Conservation (phyloP, 345 rosid species). For the Reutealis trisperma region DNA sequence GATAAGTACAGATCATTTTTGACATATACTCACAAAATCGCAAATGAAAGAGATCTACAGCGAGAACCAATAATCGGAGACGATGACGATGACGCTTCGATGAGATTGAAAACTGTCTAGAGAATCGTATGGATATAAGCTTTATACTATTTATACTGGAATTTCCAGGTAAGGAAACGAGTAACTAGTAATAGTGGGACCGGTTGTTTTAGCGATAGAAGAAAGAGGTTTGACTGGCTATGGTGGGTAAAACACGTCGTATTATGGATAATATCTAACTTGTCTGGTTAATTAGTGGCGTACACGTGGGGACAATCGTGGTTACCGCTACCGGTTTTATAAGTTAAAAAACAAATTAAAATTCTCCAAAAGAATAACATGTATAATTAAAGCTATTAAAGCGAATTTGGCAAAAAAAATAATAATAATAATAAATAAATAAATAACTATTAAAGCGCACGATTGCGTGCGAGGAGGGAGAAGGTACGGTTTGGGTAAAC, state of each 20-base stretch:
- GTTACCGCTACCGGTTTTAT: conserved; percentile 4
- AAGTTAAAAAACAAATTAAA: too few species aligned
- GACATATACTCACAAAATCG: conserved; percentile 16
- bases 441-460: too few species aligned
- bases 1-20: not conserved
- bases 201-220: conserved; percentile 27
- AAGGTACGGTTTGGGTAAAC: too few species aligned
- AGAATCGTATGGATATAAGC: not conserved
- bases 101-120: conserved; percentile 25
- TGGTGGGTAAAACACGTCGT: conserved; percentile 31
- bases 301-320: not conserved
- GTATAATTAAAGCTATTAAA: too few species aligned
- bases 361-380: too few species aligned
- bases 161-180: conserved; percentile 8
- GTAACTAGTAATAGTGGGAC: conserved; percentile 44
- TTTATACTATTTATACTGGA: conserved; percentile 8
- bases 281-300: not conserved
- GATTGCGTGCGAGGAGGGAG: too few species aligned
- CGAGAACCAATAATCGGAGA: not conserved
- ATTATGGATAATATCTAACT: not conserved
- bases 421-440: too few species aligned
- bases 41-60: conserved; percentile 34
- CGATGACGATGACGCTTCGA: conserved; percentile 14
- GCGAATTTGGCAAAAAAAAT: too few species aligned
- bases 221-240: conserved; percentile 40